Base-by-base conservation (phyloP, 2,329 filamentous ascomycete genomes). In the Aspergillus flavus region DNA sequence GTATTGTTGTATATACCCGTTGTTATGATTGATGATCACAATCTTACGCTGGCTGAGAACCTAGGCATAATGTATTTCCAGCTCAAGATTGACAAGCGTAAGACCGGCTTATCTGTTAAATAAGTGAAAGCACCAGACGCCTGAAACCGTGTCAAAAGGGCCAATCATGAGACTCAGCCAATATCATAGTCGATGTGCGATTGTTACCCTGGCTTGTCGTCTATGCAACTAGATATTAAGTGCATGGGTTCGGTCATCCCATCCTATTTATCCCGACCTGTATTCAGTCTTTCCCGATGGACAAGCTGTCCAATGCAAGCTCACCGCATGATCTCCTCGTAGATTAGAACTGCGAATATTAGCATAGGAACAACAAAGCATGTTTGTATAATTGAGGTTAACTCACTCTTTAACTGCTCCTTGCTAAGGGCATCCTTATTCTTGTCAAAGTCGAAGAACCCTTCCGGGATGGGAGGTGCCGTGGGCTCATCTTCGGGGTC, bases 371-470 rank as follows among this genome's bases (percentile, higher is more conserved):
- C 4, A 41, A 39, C 23, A 10, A 14, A 65, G 5, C 12, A 48
- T 12, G 12, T 6, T 7, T 16, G 23, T 19, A 14, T 60, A 14
- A 59, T 61, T 39, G 19, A 30, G 43, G 57, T 41, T 21, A 53
- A 69, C 76, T 70, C 73, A 89, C 95, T 87, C 85, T 98, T 98
- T 79, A 99, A 82, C 82, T 99, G 93, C 83, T 99, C 95, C 83
- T 99, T 99, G 84, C 91, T 97, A 75, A 99, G 82, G 74, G 91
- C 95, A 80, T 99, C 95, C 88, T 99, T 99, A 86, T 98, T 96
- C 87, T 97, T 97, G 82, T 99, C 95, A 80, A 99, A 99, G 81
- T 99, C 95, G 78, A 99, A 99, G 85, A 99, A 99, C 79, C 97
- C 94, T 79, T 98, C 94, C 26, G 95, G 95, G 74, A 99, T 99